Evolutionary conservation across 2,329 filamentous ascomycete species (phyloP).

Genomic region (Ilyonectria destructans): DNA sequence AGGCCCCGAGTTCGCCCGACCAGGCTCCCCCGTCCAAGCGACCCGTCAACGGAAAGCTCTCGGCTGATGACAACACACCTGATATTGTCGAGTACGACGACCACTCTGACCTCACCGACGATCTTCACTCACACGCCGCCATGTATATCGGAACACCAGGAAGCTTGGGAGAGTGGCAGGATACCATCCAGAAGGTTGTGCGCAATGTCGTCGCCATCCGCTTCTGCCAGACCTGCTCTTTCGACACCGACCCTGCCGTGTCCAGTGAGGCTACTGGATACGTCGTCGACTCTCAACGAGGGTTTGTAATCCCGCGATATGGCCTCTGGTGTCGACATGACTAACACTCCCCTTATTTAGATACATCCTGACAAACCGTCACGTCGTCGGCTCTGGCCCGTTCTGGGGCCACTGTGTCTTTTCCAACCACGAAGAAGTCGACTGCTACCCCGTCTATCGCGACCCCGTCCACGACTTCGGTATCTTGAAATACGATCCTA

Average conservation of each 20-base stretch:
- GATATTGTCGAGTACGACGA: constrained; percentile 60
- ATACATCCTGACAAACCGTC: constrained; percentile 89
- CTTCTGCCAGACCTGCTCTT: constrained; percentile 97
- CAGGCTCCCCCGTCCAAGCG: constrained; percentile 56
- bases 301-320: constrained; percentile 65
- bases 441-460: constrained; percentile 96
- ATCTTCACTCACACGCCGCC: constrained; percentile 53
- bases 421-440: constrained; percentile 97
- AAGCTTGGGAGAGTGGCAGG: constrained; percentile 84
- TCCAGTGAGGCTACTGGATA: constrained; percentile 98
- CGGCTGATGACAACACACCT: constrained; percentile 66
- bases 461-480: constrained; percentile 99
- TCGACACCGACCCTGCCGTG: constrained; percentile 95
- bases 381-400: constrained; percentile 94
- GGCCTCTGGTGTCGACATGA: neutral
- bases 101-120: constrained; percentile 61
- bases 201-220: constrained; percentile 98
- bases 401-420: constrained; percentile 99
- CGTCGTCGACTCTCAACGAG: constrained; percentile 94
- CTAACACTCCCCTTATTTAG: constrained; percentile 50
- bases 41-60: constrained; percentile 64
- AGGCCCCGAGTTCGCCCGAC: constrained; percentile 63
- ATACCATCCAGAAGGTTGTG: constrained; percentile 94
- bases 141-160: constrained; percentile 58
- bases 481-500: constrained; percentile 95